Evolutionary conservation across 2,329 filamentous ascomycete species (phyloP).

Genomic region (Nemania abortiva): DNA sequence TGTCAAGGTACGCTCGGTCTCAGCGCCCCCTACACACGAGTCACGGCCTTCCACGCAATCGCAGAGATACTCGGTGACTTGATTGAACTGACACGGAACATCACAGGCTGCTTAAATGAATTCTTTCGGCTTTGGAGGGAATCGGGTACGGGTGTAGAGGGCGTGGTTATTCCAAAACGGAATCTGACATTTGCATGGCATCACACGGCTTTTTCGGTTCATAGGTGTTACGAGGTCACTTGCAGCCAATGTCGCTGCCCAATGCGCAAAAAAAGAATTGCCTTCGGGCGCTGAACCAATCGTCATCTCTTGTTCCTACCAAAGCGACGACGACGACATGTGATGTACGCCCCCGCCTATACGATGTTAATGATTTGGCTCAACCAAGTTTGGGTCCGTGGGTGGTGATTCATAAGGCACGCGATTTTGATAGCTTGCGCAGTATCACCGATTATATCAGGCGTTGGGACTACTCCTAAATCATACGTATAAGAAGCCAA

Average conservation of each 20-base stretch:
- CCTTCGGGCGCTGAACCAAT: constrained; percentile 48
- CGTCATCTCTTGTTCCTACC: constrained; percentile 11
- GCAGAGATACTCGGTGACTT: neutral
- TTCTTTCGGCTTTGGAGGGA: constrained; percentile 42
- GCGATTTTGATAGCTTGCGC: constrained; percentile 12
- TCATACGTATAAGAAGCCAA: constrained; percentile 26
- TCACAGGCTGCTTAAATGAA: constrained; percentile 48
- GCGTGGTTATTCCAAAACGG: constrained; percentile 52
- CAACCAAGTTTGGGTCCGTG: constrained; percentile 14
- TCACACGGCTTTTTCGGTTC: constrained; percentile 56
- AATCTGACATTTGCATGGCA: constrained; percentile 56
- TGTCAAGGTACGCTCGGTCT: constrained; percentile 81
- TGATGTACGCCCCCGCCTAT: constrained; percentile 34
- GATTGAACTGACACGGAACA: constrained; percentile 17
- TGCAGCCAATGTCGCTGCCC: constrained; percentile 53
- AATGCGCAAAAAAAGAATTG: constrained; percentile 50
- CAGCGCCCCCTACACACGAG: neutral
- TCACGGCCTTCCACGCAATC: neutral
- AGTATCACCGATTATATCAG: constrained; percentile 23
- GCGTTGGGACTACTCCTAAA: constrained; percentile 25
- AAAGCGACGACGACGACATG: constrained; percentile 26
- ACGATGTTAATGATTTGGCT: constrained; percentile 28
- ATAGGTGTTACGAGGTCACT: constrained; percentile 55
- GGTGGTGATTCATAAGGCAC: constrained; percentile 19
- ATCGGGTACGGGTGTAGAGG: constrained; percentile 48